Conservation (phyloP, 2,329 filamentous ascomycete genomes). For the Fusarium goolgardi region DNA sequence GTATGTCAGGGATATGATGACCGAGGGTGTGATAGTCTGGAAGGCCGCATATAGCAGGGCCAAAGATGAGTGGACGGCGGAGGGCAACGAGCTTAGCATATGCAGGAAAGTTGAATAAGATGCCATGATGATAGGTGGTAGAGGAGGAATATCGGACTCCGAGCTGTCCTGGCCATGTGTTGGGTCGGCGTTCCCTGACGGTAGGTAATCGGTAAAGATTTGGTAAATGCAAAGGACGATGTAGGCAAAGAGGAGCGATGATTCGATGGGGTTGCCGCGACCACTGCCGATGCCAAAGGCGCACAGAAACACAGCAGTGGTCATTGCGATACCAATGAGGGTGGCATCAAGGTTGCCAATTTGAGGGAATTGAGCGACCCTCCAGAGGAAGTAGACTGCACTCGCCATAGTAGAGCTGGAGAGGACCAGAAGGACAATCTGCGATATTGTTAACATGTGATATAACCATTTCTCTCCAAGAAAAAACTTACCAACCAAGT, state of each 20-base stretch:
- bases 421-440: constrained; percentile 89
- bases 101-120: constrained; percentile 94
- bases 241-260: constrained; percentile 94
- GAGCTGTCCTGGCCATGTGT: constrained; percentile 61
- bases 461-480: neutral
- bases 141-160: constrained; percentile 92
- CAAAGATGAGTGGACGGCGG: constrained; percentile 83
- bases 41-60: constrained; percentile 91
- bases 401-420: constrained; percentile 93
- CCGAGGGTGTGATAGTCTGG: constrained; percentile 93
- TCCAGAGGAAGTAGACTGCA: constrained; percentile 95
- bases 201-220: constrained; percentile 98
- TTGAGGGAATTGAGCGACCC: constrained; percentile 91
- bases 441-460: constrained; percentile 51
- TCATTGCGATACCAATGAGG: constrained; percentile 91
- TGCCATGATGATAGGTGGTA: constrained; percentile 98
- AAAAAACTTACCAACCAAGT: constrained; percentile 85
- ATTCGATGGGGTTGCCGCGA: constrained; percentile 93
- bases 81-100: constrained; percentile 83
- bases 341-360: constrained; percentile 93
- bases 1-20: constrained; percentile 94
- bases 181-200: constrained; percentile 73
- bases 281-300: constrained; percentile 95
- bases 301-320: constrained; percentile 90
- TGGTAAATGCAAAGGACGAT: constrained; percentile 99